phyloP scores from a whole-genome alignment of 352 stramenopile genomes.

The Aphanomyces astaci region DNA sequence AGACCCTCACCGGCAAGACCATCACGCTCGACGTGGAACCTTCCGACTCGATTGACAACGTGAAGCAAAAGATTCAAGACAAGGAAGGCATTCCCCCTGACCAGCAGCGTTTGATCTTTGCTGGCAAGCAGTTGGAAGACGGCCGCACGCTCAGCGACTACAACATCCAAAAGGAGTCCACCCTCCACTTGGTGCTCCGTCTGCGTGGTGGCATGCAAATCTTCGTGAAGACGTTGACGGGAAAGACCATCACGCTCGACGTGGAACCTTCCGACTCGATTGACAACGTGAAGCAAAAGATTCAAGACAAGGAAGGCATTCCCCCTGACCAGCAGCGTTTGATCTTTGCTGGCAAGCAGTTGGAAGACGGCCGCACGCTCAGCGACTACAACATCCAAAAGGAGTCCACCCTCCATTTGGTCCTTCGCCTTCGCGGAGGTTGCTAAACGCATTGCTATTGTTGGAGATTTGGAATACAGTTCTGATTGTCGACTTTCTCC shows the following conservation, averaged over 20 bases:
- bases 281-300: constrained; percentile 96
- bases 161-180: constrained; percentile 93
- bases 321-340: constrained; percentile 91
- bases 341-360: constrained; percentile 95
- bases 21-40: constrained; percentile 89
- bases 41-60: no score
- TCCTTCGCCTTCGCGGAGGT: constrained; percentile 25
- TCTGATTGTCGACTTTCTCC: no score
- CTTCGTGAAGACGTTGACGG: constrained; percentile 91
- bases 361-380: constrained; percentile 91
- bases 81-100: constrained; percentile 91
- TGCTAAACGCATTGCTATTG: not conserved
- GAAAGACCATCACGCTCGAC: constrained; percentile 89
- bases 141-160: constrained; percentile 90
- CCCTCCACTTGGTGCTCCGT: constrained; percentile 87
- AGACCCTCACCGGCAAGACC: constrained; percentile 90
- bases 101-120: constrained; percentile 95
- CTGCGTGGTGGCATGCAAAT: constrained; percentile 79
- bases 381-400: constrained; percentile 94
- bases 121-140: constrained; percentile 92
- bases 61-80: constrained; percentile 94
- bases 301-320: constrained; percentile 90
- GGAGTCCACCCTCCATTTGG: constrained; percentile 90
- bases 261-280: no score
- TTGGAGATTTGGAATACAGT: not conserved